Percentiles rank a stretch among this genome's conserved stretches.
Conservation (phyloP, 148 eudicot genomes). For the Camellia granthamiana region DNA sequence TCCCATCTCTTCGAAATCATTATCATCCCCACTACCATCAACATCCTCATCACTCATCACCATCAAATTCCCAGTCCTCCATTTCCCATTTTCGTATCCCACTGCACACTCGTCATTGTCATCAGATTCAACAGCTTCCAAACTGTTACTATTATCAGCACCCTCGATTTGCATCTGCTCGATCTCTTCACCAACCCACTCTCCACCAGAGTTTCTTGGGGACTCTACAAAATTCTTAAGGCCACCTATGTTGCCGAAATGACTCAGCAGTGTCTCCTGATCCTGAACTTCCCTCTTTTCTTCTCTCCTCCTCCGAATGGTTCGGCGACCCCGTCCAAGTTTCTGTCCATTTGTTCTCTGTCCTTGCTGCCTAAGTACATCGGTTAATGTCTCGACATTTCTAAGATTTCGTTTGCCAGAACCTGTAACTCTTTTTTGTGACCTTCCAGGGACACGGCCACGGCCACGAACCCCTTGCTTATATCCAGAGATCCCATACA, state of each 20-base stretch:
- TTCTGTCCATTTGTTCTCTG: slow-evolving; percentile 52
- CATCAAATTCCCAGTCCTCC: slow-evolving; percentile 35
- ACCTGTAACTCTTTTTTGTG: slow-evolving; percentile 45
- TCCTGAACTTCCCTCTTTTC: slow-evolving; percentile 36
- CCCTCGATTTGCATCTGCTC: slow-evolving; percentile 31
- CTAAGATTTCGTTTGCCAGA: slow-evolving; percentile 28
- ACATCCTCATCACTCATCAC: slow-evolving; percentile 45
- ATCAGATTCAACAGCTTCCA: slow-evolving; percentile 14
- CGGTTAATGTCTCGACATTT: slow-evolving; percentile 34
- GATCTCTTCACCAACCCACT: slow-evolving; percentile 33
- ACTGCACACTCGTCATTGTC: slow-evolving; percentile 38
- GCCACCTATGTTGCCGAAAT: slow-evolving; percentile 18
- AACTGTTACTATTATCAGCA: slow-evolving; percentile 15
- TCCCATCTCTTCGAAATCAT: slow-evolving; percentile 31
- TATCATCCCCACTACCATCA: slow-evolving; percentile 29
- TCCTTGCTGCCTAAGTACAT: slow-evolving; percentile 56
- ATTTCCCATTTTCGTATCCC: slow-evolving; percentile 37
- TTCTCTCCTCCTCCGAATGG: slow-evolving; percentile 51
- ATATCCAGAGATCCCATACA: slow-evolving; percentile 24
- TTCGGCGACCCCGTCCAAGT: slow-evolving; percentile 56
- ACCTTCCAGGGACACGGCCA: slow-evolving; percentile 60
- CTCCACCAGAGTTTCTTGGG: slow-evolving; percentile 35
- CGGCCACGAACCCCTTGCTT: slow-evolving; percentile 33
- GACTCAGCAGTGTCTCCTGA: slow-evolving; percentile 21
- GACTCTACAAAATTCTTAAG: slow-evolving; percentile 19